phyloP scores from a whole-genome alignment of 305 asterid genomes.

The Euphrasia arctica region DNA sequence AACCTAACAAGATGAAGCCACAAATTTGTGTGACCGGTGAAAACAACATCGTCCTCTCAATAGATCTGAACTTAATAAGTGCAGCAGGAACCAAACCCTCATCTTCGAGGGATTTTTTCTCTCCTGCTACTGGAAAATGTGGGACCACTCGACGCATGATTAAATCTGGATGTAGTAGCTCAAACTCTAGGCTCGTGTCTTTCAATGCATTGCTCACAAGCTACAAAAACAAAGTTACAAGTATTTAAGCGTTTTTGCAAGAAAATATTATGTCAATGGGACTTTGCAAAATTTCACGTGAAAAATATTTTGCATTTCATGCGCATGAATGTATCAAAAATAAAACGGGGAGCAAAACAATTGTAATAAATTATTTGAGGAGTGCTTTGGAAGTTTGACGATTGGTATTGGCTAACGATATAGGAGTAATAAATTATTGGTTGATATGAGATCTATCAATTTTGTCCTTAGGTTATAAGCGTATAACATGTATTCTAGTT shows the following conservation, averaged over 20 bases:
- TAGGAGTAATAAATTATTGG: too few species aligned
- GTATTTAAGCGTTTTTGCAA: too few species aligned
- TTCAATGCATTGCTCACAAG: conserved; percentile 80
- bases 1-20: conserved; percentile 26
- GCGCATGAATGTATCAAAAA: too few species aligned
- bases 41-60: conserved; percentile 63
- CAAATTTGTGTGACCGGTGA: conserved; percentile 84
- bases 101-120: conserved; percentile 51
- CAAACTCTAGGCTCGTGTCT: conserved; percentile 80
- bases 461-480: too few species aligned
- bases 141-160: conserved; percentile 70
- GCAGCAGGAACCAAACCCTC: conserved; percentile 92
- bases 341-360: too few species aligned
- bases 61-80: conserved; percentile 71
- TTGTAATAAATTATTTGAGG: not conserved
- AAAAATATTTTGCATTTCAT: too few species aligned
- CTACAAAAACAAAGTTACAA: conserved; percentile 30
- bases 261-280: too few species aligned
- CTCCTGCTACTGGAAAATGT: conserved; percentile 55
- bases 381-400: not conserved
- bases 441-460: not conserved
- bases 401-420: too few species aligned
- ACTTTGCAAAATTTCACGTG: too few species aligned
- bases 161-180: conserved; percentile 65
- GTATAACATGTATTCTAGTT: too few species aligned